Evolutionary conservation across 1,139 yeast genomes (phyloP).

Genomic region (Suhomyces anneliseae): DNA sequence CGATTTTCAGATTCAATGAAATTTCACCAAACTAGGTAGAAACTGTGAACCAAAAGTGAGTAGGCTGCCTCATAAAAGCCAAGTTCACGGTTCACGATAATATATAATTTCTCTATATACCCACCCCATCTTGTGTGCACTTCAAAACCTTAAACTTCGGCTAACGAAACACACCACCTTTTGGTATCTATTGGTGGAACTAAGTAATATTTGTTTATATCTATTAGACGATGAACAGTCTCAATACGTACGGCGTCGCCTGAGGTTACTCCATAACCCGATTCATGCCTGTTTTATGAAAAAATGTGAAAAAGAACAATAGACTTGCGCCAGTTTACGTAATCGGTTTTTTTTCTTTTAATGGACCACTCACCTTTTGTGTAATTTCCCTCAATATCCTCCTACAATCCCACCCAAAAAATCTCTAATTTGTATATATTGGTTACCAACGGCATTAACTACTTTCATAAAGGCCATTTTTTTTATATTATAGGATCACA

Average conservation of each 20-base stretch:
- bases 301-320: conserved; percentile 6
- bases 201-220: no score
- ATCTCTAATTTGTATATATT: conserved; percentile 8
- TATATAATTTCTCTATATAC: no score
- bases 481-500: neutral
- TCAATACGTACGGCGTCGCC: neutral
- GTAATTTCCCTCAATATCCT: conserved; percentile 2
- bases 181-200: no score
- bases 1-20: no score
- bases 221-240: neutral
- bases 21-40: no score
- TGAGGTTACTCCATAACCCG: neutral
- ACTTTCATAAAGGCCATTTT: neutral
- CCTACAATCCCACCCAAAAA: conserved; percentile 2
- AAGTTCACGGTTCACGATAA: no score
- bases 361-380: neutral
- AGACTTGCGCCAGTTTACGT: conserved; percentile 1
- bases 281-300: conserved; percentile 1
- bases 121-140: no score
- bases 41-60: no score
- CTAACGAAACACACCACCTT: no score
- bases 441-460: conserved; percentile 4
- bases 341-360: conserved; percentile 1
- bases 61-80: no score
- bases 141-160: no score